Conservation (phyloP, 495 filamentous ascomycete species). For the Daldinia concentrica region DNA sequence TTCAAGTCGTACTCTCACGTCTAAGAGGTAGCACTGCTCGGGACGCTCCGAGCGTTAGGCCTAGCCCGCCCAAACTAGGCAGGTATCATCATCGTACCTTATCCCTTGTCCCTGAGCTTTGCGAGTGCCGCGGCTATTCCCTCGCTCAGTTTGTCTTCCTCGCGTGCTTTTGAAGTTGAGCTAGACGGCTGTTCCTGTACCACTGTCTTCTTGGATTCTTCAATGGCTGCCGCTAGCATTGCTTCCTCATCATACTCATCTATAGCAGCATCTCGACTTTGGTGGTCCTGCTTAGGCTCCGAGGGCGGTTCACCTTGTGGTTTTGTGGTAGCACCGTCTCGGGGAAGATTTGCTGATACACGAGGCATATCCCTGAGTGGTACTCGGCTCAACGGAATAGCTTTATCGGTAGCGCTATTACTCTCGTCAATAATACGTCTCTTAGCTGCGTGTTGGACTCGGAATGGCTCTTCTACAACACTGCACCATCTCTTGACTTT, state of each 20-base stretch:
- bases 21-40: constrained; percentile 15
- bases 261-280: constrained; percentile 23
- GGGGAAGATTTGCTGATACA: constrained; percentile 41
- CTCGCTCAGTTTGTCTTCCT: constrained; percentile 57
- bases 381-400: constrained; percentile 52
- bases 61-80: constrained; percentile 27
- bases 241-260: constrained; percentile 60
- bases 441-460: constrained; percentile 73
- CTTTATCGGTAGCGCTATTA: constrained; percentile 42
- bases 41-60: constrained; percentile 20
- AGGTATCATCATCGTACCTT: constrained; percentile 47
- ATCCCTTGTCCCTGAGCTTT: constrained; percentile 56
- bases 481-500: constrained; percentile 87
- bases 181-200: constrained; percentile 27
- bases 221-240: constrained; percentile 58
- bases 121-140: constrained; percentile 64
- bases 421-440: constrained; percentile 48
- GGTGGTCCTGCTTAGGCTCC: constrained; percentile 1
- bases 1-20: constrained; percentile 12
- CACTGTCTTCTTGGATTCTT: constrained; percentile 46
- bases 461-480: constrained; percentile 84
- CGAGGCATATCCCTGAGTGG: constrained; percentile 48
- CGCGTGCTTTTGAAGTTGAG: constrained; percentile 28
- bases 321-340: constrained; percentile 35
- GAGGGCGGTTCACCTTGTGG: constrained; percentile 18